Percentiles rank a stretch among this genome's conserved stretches.
Conservation (phyloP, 192 early-diverging fungal genomes). For the Umbelopsis sp. region DNA sequence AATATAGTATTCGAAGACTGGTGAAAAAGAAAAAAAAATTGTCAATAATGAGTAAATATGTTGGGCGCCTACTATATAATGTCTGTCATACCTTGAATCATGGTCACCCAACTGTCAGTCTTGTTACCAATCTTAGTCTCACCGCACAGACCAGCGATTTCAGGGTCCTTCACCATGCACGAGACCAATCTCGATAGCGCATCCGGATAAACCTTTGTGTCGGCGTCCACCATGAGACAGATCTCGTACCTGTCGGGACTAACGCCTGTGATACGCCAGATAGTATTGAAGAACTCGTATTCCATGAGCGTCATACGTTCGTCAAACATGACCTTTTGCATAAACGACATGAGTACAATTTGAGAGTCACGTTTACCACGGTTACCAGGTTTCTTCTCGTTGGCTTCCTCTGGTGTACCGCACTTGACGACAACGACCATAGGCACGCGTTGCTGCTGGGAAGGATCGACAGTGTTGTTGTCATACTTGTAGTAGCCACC, state of each 20-base stretch:
- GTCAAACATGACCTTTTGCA: constrained; percentile 75
- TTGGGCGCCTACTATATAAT: neutral
- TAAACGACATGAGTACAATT: constrained; percentile 90
- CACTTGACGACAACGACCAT: constrained; percentile 73
- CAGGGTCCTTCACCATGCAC: constrained; percentile 80
- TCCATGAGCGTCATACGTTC: constrained; percentile 92
- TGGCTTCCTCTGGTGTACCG: constrained; percentile 65
- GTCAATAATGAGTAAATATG: neutral
- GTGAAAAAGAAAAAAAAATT: neutral
- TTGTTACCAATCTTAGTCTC: constrained; percentile 96
- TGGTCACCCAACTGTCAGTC: constrained; percentile 79
- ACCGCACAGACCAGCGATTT: constrained; percentile 91
- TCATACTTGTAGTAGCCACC: constrained; percentile 67
- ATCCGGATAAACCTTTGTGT: constrained; percentile 66
- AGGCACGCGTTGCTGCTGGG: constrained; percentile 61
- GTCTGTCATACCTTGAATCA: constrained; percentile 69
- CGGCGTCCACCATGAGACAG: constrained; percentile 70
- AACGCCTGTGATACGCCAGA: constrained; percentile 76
- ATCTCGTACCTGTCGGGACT: constrained; percentile 80
- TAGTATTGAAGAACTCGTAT: constrained; percentile 85
- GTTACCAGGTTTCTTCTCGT: constrained; percentile 72
- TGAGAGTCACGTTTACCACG: constrained; percentile 95
- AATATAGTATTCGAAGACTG: constrained; percentile 96
- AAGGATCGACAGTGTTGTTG: constrained; percentile 54
- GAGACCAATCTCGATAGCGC: constrained; percentile 77